Percentiles rank a stretch among this genome's conserved stretches.
Evolutionary conservation across 2,329 filamentous ascomycete species (phyloP).

Genomic region (Aspergillus sp.): DNA sequence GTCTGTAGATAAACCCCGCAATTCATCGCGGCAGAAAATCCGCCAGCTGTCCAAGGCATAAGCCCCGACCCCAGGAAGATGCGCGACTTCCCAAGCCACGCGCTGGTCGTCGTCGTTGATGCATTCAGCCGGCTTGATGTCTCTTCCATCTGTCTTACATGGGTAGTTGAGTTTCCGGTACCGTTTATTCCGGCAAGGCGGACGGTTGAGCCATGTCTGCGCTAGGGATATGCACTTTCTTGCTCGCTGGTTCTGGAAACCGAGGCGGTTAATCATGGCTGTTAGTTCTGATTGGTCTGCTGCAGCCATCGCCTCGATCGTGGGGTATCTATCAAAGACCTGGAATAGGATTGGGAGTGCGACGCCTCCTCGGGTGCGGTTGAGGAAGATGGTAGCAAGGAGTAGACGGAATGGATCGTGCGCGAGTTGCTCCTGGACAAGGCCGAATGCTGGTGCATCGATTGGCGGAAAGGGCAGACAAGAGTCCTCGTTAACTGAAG

Average conservation of each 20-base stretch:
- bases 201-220: conserved; percentile 62
- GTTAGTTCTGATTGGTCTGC: conserved; percentile 59
- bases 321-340: conserved; percentile 68
- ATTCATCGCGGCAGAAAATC: conserved; percentile 82
- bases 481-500: conserved; percentile 38
- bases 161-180: conserved; percentile 61
- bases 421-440: conserved; percentile 79
- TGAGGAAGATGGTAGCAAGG: conserved; percentile 80
- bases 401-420: conserved; percentile 76
- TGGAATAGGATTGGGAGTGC: conserved; percentile 74
- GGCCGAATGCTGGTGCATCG: conserved; percentile 64
- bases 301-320: conserved; percentile 60
- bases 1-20: conserved; percentile 65
- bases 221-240: conserved; percentile 69
- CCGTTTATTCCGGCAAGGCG: conserved; percentile 60
- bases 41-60: conserved; percentile 91
- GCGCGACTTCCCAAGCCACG: conserved; percentile 77
- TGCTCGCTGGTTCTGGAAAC: conserved; percentile 68
- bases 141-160: conserved; percentile 47
- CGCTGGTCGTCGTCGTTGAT: conserved; percentile 50
- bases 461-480: conserved; percentile 66
- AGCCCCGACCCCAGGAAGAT: conserved; percentile 72
- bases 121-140: conserved; percentile 49
- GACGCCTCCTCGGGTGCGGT: conserved; percentile 70
- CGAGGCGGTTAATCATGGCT: conserved; percentile 66